Evolutionary conservation across 352 stramenopile species (phyloP).

Genomic region (Phytophthora citrophthora): DNA sequence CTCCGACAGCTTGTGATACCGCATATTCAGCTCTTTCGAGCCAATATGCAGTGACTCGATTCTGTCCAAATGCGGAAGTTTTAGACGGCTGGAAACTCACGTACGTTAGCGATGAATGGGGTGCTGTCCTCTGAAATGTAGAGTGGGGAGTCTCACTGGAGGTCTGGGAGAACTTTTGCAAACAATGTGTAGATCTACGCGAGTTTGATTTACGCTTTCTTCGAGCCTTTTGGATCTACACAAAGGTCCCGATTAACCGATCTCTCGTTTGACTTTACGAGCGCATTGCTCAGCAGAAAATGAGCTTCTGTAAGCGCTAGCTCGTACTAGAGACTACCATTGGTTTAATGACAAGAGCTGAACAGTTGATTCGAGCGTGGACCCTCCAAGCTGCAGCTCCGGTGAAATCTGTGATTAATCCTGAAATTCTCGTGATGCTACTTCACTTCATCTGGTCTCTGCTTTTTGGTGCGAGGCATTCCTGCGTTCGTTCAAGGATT

Average conservation of each 20-base stretch:
- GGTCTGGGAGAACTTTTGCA: slow-evolving; percentile 56
- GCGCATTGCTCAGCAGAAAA: slow-evolving; percentile 30
- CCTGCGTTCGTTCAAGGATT: no score
- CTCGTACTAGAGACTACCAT: slow-evolving; percentile 8
- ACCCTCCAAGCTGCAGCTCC: slow-evolving; percentile 15
- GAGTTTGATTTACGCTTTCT: slow-evolving; percentile 72
- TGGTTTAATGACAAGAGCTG: slow-evolving; percentile 21
- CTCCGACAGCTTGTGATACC: slow-evolving; percentile 54
- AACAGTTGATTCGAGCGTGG: slow-evolving; percentile 25
- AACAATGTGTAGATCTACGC: slow-evolving; percentile 39
- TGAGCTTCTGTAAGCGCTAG: slow-evolving; percentile 6
- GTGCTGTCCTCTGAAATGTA: slow-evolving; percentile 53
- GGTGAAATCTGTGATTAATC: slow-evolving; percentile 7
- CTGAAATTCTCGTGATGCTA: slow-evolving; percentile 20
- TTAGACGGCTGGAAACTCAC: slow-evolving; percentile 66
- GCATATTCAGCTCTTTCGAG: slow-evolving; percentile 44
- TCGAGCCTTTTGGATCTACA: slow-evolving; percentile 48
- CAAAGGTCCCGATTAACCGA: slow-evolving; percentile 49
- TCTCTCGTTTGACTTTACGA: slow-evolving; percentile 46
- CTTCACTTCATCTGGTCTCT: slow-evolving; percentile 25
- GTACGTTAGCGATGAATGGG: slow-evolving; percentile 56
- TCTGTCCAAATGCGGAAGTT: slow-evolving; percentile 58
- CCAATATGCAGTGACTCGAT: slow-evolving; percentile 46
- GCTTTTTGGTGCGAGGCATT: no score
- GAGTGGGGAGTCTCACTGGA: no score